phyloP scores from a whole-genome alignment of 768 basidiomycete species.

The Crassisporium funariophilum region DNA sequence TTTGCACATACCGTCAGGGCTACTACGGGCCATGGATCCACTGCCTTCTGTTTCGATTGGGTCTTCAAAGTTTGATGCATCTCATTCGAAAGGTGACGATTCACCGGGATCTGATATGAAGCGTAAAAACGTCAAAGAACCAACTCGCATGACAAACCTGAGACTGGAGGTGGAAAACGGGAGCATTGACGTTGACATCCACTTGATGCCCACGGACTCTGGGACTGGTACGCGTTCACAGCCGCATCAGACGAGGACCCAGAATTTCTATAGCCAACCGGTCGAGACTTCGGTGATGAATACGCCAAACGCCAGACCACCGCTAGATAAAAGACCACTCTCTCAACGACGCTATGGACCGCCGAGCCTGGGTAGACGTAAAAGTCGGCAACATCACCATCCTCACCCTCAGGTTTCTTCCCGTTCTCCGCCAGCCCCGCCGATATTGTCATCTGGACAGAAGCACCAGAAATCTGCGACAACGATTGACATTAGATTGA shows the following conservation, averaged over 20 bases:
- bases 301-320: too few relatives aligned
- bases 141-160: slow-evolving; percentile 35
- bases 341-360: too few relatives aligned
- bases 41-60: slow-evolving; percentile 18
- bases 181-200: slow-evolving; percentile 44
- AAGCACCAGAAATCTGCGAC: too few relatives aligned
- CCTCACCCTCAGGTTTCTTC: too few relatives aligned
- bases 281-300: too few relatives aligned
- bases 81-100: neutral
- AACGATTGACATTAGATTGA: slow-evolving; percentile 33
- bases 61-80: neutral
- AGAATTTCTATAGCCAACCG: too few relatives aligned
- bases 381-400: too few relatives aligned
- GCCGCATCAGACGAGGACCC: too few relatives aligned
- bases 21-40: slow-evolving; percentile 30
- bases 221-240: slow-evolving; percentile 1
- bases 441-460: too few relatives aligned
- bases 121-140: neutral
- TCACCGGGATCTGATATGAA: neutral
- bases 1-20: slow-evolving; percentile 37
- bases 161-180: slow-evolving; percentile 39
- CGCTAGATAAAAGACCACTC: too few relatives aligned
- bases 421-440: slow-evolving; percentile 10
- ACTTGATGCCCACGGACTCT: slow-evolving; percentile 31
- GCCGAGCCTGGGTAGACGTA: too few relatives aligned